phyloP scores from a whole-genome alignment of 495 filamentous ascomycete species.

The Amorphotheca resinae region DNA sequence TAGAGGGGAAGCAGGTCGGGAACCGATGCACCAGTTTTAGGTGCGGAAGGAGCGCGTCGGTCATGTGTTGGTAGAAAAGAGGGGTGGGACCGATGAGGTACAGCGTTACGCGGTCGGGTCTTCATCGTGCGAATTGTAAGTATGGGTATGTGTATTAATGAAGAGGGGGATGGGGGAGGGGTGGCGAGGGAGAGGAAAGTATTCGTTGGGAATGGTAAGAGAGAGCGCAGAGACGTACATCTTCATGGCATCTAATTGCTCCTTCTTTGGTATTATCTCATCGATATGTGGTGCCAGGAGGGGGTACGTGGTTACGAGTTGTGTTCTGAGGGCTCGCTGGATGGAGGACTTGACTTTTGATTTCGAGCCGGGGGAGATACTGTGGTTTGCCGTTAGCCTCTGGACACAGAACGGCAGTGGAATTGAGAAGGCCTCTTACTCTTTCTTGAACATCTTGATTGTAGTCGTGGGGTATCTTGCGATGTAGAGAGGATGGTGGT shows the following conservation, averaged over 20 bases:
- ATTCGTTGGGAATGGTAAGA: not conserved
- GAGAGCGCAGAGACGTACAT: slow-evolving; percentile 35
- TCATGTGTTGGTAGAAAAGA: slow-evolving; percentile 86
- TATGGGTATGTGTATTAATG: too few relatives aligned
- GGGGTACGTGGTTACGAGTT: slow-evolving; percentile 73
- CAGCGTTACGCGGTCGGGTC: slow-evolving; percentile 73
- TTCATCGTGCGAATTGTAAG: slow-evolving; percentile 19
- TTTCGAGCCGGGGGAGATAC: slow-evolving; percentile 65
- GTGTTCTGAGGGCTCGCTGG: slow-evolving; percentile 72
- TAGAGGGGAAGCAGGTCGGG: slow-evolving; percentile 47
- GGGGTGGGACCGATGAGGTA: slow-evolving; percentile 67
- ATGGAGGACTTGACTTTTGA: slow-evolving; percentile 97
- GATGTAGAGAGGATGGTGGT: too few relatives aligned
- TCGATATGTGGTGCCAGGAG: slow-evolving; percentile 81
- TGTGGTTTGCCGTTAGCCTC: slow-evolving; percentile 25
- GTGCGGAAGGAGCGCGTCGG: slow-evolving; percentile 66
- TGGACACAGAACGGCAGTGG: not conserved
- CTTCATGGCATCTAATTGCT: slow-evolving; percentile 83
- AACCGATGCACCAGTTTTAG: slow-evolving; percentile 64
- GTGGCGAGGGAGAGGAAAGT: not conserved
- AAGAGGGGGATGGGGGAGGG: not conserved
- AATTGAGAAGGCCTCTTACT: slow-evolving; percentile 36
- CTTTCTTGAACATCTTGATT: slow-evolving; percentile 79
- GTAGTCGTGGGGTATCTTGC: not conserved
- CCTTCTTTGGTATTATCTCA: slow-evolving; percentile 90